A percentile compares a stretch with the other conserved stretches of the same genome.
These are phyloP conservation scores for Antitrichia curtipendula DNA, from an alignment of 225 moss, liverwort and hornwort species.

Conservation along the genomic window DNA sequence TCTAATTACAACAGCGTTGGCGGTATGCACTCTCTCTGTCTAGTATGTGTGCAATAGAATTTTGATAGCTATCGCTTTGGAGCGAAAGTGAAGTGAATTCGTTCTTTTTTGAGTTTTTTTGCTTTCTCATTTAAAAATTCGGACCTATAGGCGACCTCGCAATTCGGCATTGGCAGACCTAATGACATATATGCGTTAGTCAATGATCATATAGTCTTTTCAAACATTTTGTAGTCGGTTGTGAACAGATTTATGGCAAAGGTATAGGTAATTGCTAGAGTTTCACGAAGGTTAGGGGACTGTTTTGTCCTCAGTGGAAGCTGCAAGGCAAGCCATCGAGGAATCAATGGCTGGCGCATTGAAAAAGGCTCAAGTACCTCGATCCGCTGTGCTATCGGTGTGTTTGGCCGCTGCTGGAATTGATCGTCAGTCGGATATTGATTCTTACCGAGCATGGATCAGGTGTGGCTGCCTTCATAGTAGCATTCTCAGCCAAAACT, in stretches of 20 bases:
- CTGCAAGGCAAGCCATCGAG: constrained; percentile 64
- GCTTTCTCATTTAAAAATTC: neutral
- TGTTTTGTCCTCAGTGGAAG: constrained; percentile 33
- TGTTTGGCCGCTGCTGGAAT: constrained; percentile 87
- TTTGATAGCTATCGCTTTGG: neutral
- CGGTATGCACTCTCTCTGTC: constrained; percentile 20
- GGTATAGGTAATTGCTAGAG: neutral
- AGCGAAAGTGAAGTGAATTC: neutral
- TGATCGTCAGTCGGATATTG: constrained; percentile 52
- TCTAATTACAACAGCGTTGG: constrained; percentile 92
- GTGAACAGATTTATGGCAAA: neutral
- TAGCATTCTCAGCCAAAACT: neutral
- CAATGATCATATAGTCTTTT: neutral
- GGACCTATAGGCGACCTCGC: neutral
- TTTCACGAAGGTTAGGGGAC: neutral
- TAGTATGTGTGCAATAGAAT: neutral
- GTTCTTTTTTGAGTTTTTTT: neutral
- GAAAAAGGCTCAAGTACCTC: constrained; percentile 39
- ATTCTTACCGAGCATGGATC: constrained; percentile 65
- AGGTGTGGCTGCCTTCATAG: constrained; percentile 18
- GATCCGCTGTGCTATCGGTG: constrained; percentile 56
- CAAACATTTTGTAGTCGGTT: neutral
- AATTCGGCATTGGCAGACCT: neutral
- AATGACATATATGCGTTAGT: neutral
- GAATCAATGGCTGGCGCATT: constrained; percentile 71